Evolutionary conservation across 352 stramenopile genomes (phyloP), one percentile per base, ranked within the genome.

Genomic region (Achlya hypogyna): DNA sequence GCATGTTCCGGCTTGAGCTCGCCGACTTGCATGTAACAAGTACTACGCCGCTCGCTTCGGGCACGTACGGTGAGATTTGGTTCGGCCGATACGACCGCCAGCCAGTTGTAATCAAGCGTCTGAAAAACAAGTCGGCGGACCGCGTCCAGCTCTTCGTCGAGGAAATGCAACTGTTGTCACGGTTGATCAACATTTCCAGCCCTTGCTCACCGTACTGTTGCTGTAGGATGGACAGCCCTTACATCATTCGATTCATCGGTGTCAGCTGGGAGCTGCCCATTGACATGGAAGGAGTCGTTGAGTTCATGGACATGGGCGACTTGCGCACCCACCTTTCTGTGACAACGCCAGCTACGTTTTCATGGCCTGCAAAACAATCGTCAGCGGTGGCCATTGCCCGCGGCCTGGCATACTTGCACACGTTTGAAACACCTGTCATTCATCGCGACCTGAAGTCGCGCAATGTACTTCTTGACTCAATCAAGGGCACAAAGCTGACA

Each of bases 371-470:
- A 45, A 84, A 81, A 51, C 60, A 75, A 28, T 73, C 75, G 32
- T 80, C 85, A n/a, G 71, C 76, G 4, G 69, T 72, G 56, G 70
- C 77, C 28, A 71, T 84, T 28, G 72, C 73, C 3, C 73, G 80
- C 42, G 76, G 70, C 10, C 34, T 88, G 31, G 75, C 71, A 32
- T 88, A 88, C 60, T 47, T 88, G 64, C 79, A 88, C 68, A 18
- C n/a, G n/a, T n/a, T 18, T 22, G 16, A 9, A 43, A 62, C 28
- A 53, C n/a, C n/a, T n/a, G n/a, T 84, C 0, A 34, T 88, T 27
- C 1, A 84, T 27, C 76, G 78, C 47, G 76, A 88, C 42, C 68
- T 88, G 51, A 88, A 86, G 62, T 86, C 79, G 0, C 78, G 76
- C 65, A 88, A 86, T 60, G 74, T 88, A 28, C 62, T 88, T 9